phyloP scores from a whole-genome alignment of 2,329 filamentous ascomycete genomes.

The Penicillium capsulatum region DNA sequence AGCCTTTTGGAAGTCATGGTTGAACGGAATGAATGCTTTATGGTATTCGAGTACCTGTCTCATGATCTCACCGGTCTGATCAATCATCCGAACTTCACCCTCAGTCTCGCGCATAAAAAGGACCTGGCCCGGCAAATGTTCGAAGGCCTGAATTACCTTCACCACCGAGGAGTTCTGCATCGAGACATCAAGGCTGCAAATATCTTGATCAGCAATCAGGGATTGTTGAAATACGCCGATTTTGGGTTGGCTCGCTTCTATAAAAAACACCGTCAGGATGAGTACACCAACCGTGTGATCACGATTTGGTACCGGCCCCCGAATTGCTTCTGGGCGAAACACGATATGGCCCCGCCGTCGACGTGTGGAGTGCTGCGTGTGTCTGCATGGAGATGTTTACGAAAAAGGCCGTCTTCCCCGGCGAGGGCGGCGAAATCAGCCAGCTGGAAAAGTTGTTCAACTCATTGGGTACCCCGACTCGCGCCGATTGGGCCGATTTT shows the following conservation, averaged over 20 bases:
- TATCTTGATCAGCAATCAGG: slow-evolving; percentile 85
- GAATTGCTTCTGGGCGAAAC: slow-evolving; percentile 89
- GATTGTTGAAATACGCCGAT: slow-evolving; percentile 86
- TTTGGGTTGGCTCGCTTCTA: slow-evolving; percentile 97
- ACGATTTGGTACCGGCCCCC: slow-evolving; percentile 95
- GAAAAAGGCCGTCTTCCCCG: slow-evolving; percentile 86
- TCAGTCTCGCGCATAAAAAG: slow-evolving; percentile 84
- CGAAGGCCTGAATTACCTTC: slow-evolving; percentile 87
- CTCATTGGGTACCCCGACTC: slow-evolving; percentile 81
- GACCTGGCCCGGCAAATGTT: slow-evolving; percentile 90
- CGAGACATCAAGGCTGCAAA: slow-evolving; percentile 98
- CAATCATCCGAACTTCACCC: slow-evolving; percentile 86
- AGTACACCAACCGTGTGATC: slow-evolving; percentile 98
- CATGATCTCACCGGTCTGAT: slow-evolving; percentile 93
- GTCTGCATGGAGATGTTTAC: slow-evolving; percentile 97
- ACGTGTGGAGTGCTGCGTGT: slow-evolving; percentile 96
- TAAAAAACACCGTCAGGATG: slow-evolving; percentile 81
- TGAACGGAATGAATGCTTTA: slow-evolving; percentile 96
- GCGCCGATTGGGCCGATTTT: slow-evolving; percentile 79
- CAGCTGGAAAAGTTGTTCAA: slow-evolving; percentile 97
- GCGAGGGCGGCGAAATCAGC: slow-evolving; percentile 90
- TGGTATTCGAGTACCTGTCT: slow-evolving; percentile 98
- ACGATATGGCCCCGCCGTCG: slow-evolving; percentile 81
- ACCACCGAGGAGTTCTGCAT: slow-evolving; percentile 87
- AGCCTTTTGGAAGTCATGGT: slow-evolving; percentile 97